A percentile compares a stretch with the other conserved stretches of the same genome.
These are phyloP conservation scores for Umbelopsis sp. DNA, from an alignment of 192 early-diverging fungal species.

Conservation along the genomic window DNA sequence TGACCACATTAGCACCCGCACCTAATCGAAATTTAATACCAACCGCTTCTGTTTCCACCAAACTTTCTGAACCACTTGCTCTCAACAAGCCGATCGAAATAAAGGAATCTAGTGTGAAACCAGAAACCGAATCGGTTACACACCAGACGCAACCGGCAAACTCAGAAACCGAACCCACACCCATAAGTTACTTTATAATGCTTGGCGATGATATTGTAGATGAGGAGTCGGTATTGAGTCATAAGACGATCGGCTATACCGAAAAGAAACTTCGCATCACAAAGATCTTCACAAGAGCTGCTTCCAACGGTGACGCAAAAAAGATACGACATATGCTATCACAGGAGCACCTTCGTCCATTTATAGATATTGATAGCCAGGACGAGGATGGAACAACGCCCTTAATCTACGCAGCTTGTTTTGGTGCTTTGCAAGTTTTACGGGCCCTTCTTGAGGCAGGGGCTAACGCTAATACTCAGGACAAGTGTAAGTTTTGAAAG, in stretches of 20 bases:
- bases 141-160: neutral
- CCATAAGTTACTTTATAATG: conserved; percentile 16
- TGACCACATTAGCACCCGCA: conserved; percentile 3
- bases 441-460: conserved; percentile 73
- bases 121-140: neutral
- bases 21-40: conserved; percentile 16
- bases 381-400: conserved; percentile 90
- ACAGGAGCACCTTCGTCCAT: conserved; percentile 41
- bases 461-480: conserved; percentile 75
- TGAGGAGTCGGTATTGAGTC: conserved; percentile 1
- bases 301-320: conserved; percentile 77
- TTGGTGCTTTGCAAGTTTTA: conserved; percentile 79
- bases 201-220: conserved; percentile 18
- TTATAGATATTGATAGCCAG: conserved; percentile 77
- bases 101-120: neutral
- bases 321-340: conserved; percentile 62
- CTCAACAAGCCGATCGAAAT: neutral
- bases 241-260: conserved; percentile 28
- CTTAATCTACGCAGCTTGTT: conserved; percentile 87
- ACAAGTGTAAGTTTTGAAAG: conserved; percentile 43
- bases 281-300: conserved; percentile 67
- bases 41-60: conserved; percentile 2
- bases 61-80: conserved; percentile 10
- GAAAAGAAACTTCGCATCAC: conserved; percentile 63
- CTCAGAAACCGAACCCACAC: conserved; percentile 26